These are phyloP conservation scores for Suillus luteus DNA, from an alignment of 768 basidiomycete genomes.

Conservation along the genomic window DNA sequence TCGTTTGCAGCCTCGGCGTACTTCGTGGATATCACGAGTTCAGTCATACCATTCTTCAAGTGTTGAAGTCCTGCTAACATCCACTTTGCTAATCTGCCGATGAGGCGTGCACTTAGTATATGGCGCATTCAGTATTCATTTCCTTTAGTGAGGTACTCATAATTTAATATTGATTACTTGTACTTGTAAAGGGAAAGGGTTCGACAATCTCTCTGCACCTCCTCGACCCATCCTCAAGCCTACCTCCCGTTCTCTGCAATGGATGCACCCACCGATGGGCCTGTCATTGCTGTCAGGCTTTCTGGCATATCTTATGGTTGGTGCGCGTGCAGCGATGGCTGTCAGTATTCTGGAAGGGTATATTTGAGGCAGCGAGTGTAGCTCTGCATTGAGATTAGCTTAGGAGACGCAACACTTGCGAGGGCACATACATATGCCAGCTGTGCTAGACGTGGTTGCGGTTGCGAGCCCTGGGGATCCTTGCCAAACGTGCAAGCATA, in stretches of 20 bases:
- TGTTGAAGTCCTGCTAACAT: background rate
- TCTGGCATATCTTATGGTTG: background rate
- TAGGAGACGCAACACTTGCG: background rate
- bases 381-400: background rate
- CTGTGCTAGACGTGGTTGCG: background rate
- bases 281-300: background rate
- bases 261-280: background rate
- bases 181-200: background rate
- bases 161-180: background rate
- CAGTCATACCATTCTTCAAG: too few species aligned
- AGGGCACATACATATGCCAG: background rate
- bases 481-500: background rate
- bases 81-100: background rate
- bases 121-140: background rate
- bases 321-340: background rate
- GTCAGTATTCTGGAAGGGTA: background rate
- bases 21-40: too few species aligned
- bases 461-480: background rate
- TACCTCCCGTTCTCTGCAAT: background rate
- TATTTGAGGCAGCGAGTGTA: background rate
- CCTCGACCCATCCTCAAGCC: background rate
- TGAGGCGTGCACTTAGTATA: background rate
- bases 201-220: background rate
- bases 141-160: background rate
- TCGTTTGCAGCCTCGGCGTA: too few species aligned